Evolutionary conservation across 108 stramenopile genomes (phyloP), one percentile per base, ranked within the genome.

Genomic region (Cylindrotheca fusiformis): DNA sequence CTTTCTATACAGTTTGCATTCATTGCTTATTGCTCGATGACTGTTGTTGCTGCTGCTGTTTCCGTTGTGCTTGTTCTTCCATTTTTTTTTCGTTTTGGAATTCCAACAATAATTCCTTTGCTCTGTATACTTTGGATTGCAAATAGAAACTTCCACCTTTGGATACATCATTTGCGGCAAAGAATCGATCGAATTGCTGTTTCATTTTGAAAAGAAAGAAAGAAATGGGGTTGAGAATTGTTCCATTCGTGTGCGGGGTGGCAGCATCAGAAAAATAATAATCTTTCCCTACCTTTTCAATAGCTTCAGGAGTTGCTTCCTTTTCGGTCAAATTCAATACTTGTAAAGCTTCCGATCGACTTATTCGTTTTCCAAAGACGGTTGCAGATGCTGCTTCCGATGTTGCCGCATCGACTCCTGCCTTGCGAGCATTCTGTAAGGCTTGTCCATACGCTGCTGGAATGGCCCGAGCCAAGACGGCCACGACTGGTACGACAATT

Each of bases 141-240:
- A 99, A 72, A 74, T 99, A 99, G 78, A 99, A 99, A 48, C 87
- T 90, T 30, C 98, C 98, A 22, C 97, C 97, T 28, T 97, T 97
- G 24, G 69, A 64, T 5, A 96, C 90, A 55, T 83, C 90, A 73
- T 99, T 99, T 36, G 92, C 90, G 19, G 74, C 89, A 79, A 95
- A 98, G 64, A 93, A 95, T 70, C 76, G 77, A 19, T 97, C 88
- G 66, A 85, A 94, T 87, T 90, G 88, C 83, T 84, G 47, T 58
- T 25, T 14, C 36, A 14, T 41, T 41, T 14, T 14, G 14, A 41
- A 10, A 41, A 41, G 36, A 41, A 41, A 41, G 36, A 41, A 41
- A 14, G 36, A 41, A 6, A 41, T 10, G n/a, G n/a, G n/a, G n/a
- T n/a, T n/a, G n/a, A n/a, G n/a, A n/a, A n/a, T n/a, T n/a, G n/a